Percentiles rank a stretch among this genome's conserved stretches.
Evolutionary conservation across 2,329 filamentous ascomycete species (phyloP).

Genomic region (Curvularia lunata): DNA sequence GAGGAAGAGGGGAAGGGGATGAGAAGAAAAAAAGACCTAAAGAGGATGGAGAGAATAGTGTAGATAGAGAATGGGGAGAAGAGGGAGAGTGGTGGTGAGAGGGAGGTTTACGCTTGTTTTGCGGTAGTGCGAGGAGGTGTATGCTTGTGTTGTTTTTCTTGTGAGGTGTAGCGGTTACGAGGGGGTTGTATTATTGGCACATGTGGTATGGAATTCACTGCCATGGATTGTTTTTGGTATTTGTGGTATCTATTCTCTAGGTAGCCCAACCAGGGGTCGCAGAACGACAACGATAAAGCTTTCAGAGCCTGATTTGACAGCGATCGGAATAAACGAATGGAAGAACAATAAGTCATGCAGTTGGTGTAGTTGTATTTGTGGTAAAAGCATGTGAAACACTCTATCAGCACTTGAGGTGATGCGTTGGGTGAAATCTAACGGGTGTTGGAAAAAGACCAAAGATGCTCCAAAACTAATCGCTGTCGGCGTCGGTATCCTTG

Average conservation of each 20-base stretch:
- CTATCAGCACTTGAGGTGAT: background rate
- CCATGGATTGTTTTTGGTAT: background rate
- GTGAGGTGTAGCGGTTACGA: background rate
- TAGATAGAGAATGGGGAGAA: background rate
- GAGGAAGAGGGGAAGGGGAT: background rate
- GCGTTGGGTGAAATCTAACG: background rate
- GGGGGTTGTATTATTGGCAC: background rate
- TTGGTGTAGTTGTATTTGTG: background rate
- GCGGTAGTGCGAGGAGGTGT: background rate
- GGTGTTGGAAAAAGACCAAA: background rate
- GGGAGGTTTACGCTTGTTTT: conserved; percentile 10
- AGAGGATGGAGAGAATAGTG: background rate
- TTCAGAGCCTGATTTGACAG: background rate
- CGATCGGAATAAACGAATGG: background rate
- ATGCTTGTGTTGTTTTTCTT: background rate
- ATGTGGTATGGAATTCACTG: background rate
- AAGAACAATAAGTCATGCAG: background rate
- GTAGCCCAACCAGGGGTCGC: background rate
- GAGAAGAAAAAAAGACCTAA: background rate
- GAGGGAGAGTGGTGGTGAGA: background rate
- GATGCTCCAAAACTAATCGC: background rate
- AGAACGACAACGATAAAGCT: background rate
- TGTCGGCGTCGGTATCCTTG: background rate
- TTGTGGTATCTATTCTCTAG: background rate
- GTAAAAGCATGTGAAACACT: background rate